phyloP scores from a whole-genome alignment of 495 filamentous ascomycete genomes.

The Lasiosphaeriaceae sp. region DNA sequence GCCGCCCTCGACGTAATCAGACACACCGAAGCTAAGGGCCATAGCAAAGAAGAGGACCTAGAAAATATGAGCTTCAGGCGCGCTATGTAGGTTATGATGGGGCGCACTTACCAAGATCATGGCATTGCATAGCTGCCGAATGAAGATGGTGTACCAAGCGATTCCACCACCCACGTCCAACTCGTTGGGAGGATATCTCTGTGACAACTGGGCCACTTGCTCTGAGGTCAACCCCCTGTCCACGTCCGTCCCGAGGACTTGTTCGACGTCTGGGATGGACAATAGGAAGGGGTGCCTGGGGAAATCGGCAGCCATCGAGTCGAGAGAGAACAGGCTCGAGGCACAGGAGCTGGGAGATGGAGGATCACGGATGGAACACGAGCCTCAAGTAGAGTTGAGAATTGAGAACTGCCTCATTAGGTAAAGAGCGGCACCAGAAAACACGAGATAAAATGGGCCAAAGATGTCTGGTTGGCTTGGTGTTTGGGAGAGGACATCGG shows the following conservation, averaged over 20 bases:
- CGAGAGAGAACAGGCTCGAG: constrained; percentile 1
- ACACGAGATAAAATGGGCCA: too few relatives aligned
- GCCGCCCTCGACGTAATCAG: constrained; percentile 78
- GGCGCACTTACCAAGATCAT: constrained; percentile 56
- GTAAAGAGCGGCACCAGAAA: too few relatives aligned
- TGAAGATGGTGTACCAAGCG: constrained; percentile 60
- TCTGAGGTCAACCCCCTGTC: constrained; percentile 54
- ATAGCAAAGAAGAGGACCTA: constrained; percentile 82
- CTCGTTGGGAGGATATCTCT: constrained; percentile 57
- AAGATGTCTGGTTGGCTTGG: neutral
- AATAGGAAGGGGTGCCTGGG: constrained; percentile 52
- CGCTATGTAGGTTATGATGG: neutral
- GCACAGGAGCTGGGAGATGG: neutral
- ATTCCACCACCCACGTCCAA: constrained; percentile 57
- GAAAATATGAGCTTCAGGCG: constrained; percentile 2
- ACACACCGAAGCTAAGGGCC: constrained; percentile 74
- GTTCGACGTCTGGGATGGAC: constrained; percentile 47
- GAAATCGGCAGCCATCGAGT: constrained; percentile 42
- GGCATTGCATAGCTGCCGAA: constrained; percentile 63
- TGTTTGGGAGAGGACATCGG: neutral
- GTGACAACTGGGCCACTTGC: constrained; percentile 46
- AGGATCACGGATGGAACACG: neutral
- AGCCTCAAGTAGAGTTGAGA: too few relatives aligned
- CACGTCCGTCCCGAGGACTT: constrained; percentile 49
- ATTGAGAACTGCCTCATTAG: too few relatives aligned